Evolutionary conservation across 371 early-diverging fungal genomes (phyloP).

Genomic region (Lichtheimia ramosa): DNA sequence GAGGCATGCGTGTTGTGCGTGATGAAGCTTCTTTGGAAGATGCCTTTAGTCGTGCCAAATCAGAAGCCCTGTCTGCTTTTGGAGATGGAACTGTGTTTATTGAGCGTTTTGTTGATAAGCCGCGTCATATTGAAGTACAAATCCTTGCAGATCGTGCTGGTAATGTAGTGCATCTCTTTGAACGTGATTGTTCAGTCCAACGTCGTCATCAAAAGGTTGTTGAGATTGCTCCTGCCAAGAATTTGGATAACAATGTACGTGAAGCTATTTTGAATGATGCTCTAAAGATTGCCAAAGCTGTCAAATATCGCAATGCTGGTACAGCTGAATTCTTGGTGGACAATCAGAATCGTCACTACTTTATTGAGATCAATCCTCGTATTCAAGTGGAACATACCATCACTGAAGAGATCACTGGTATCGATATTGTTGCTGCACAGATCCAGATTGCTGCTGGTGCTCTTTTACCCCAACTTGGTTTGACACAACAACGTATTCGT

Average conservation of each 20-base stretch:
- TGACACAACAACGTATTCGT: slow-evolving; percentile 81
- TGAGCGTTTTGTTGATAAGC: slow-evolving; percentile 90
- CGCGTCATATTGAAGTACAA: slow-evolving; percentile 98
- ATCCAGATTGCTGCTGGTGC: slow-evolving; percentile 92
- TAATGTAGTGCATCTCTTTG: slow-evolving; percentile 87
- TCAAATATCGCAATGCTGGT: slow-evolving; percentile 94
- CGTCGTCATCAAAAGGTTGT: slow-evolving; percentile 98
- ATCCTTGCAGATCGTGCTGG: slow-evolving; percentile 88
- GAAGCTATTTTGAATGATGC: slow-evolving; percentile 87
- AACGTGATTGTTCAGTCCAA: slow-evolving; percentile 98
- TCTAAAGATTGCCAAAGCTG: slow-evolving; percentile 85
- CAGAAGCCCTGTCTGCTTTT: slow-evolving; percentile 91
- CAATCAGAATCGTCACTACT: slow-evolving; percentile 84
- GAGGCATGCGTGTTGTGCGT: slow-evolving; percentile 95
- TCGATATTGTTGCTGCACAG: slow-evolving; percentile 91
- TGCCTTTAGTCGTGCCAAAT: slow-evolving; percentile 79
- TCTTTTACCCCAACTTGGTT: slow-evolving; percentile 72
- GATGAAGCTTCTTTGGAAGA: slow-evolving; percentile 63
- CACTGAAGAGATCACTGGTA: slow-evolving; percentile 93
- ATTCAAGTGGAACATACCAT: slow-evolving; percentile 93
- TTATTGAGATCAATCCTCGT: slow-evolving; percentile 96
- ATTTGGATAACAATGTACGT: slow-evolving; percentile 65
- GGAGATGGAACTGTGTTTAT: slow-evolving; percentile 95
- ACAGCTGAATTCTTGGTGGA: slow-evolving; percentile 98
- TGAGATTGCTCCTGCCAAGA: slow-evolving; percentile 89